phyloP scores from a whole-genome alignment of 2,329 filamentous ascomycete genomes.

The Cytospora mali region DNA sequence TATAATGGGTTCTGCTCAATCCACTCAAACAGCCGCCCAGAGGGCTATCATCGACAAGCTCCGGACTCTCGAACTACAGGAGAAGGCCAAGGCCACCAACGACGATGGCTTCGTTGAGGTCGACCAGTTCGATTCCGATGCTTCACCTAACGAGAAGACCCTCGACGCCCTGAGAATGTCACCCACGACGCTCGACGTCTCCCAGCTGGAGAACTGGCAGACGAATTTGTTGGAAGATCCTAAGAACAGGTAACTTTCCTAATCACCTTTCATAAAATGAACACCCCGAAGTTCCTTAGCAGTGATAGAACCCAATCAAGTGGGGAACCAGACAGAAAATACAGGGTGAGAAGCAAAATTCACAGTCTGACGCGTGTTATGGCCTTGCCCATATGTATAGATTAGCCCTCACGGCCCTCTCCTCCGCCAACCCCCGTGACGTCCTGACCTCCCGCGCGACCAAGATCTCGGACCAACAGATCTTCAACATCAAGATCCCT shows the following conservation, averaged over 20 bases:
- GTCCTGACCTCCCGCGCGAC: conserved; percentile 67
- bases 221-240: conserved; percentile 63
- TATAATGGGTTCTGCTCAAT: conserved; percentile 50
- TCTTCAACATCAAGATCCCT: conserved; percentile 82
- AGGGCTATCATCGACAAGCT: conserved; percentile 50
- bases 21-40: conserved; percentile 43
- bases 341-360: conserved; percentile 43
- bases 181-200: conserved; percentile 53
- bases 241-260: conserved; percentile 58
- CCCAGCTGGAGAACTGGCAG: conserved; percentile 61
- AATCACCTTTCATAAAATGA: neutral
- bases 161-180: conserved; percentile 33
- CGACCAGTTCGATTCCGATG: conserved; percentile 37
- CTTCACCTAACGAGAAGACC: conserved; percentile 38
- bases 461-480: conserved; percentile 70
- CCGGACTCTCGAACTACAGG: conserved; percentile 44
- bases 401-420: conserved; percentile 75
- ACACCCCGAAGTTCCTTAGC: neutral
- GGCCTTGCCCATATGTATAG: conserved; percentile 41
- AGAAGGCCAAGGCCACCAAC: conserved; percentile 33
- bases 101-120: conserved; percentile 58
- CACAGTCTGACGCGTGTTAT: neutral
- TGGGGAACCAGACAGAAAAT: neutral
- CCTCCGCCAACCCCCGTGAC: conserved; percentile 64
- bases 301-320: neutral